Evolutionary conservation across 805 yeast genomes (phyloP), one percentile per base, ranked within the genome.

Genomic region (Saturnispora diversa): DNA sequence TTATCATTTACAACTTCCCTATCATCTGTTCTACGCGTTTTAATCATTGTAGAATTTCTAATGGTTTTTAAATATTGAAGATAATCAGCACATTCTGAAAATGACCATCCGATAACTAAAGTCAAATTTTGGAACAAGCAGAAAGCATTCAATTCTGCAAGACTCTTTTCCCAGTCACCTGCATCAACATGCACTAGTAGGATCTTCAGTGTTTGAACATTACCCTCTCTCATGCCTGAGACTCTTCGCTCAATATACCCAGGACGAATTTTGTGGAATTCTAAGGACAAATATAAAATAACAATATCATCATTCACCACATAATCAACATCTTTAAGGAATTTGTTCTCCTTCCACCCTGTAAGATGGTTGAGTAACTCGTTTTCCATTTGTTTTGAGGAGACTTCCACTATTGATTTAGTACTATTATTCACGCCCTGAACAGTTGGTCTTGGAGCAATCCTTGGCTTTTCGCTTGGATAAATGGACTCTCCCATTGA

Each of bases 191-290:
- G 77, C 24, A 74, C 72, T 33, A 82, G 56, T 20, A 82, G 50
- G 2, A 81, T 66, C n/a, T 80, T 51, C 31, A 40, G 62, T 47
- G 24, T 48, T n/a, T 48, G 44, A 10, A 39, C 44, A 11, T 50
- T 45, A 16, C 47, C 54, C 39, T 53, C 48, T 3, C 54, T 43
- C 20, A 63, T 44, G 40, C 49, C 60, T 33, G 59, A 65, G 57
- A 80, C 66, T 44, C 81, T 65, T 45, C 73, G 74, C 59, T 74
- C 71, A 3, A 84, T 69, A 50, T 84, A 83, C 49, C 82, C 90
- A 0, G 88, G 86, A 48, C 79, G 81, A 29, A 84, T 61, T 55
- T 81, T 82, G 53, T 81, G 86, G 54, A 83, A 84, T 38, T 80
- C 78, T 35, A 84, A 56, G 1, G 85, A 75, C 3, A 84, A 63